Base-by-base conservation (phyloP, 1,139 yeast genomes). In the Scheffersomyces stambukii region DNA sequence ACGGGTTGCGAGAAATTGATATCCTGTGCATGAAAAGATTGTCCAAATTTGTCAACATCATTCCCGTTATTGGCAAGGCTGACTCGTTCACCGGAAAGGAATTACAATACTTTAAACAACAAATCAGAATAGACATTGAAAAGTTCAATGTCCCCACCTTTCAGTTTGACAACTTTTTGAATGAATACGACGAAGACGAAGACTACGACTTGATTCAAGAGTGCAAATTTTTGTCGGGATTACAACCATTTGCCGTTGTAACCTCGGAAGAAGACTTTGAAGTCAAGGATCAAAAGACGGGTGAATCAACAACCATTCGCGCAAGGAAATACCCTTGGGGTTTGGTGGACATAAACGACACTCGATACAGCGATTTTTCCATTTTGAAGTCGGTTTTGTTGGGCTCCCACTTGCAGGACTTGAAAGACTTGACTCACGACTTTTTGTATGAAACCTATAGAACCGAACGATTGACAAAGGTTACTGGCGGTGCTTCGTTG, bases 291-390 rank as follows among this genome's bases (percentile, higher is more conserved):
- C 56, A 70, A 9, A 53, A 49, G 16, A 68, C 77, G 13, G 91
- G 89, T 8, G 66, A 70, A 37, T 23, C 19, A 13, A 16, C 26
- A 24, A 53, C 68, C 27, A 71, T 82, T 25, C 76, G 89, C 40
- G 96, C 86, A 6, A 75, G 98, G 54, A 75, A 78, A 53, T 91
- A 89, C 52, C 96, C 96, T 12, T 91, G 98, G 97, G 97, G 97
- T 1, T 57, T 77, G 31, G 79, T 91, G 28, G 94, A 89, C 51
- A 68, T 75, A 28, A 89, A 85, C 48, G 93, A 91, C 52, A 79
- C 94, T 13, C 75, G 75, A 33, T 75, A 80, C 44, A 80, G 93
- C 32, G 97, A 91, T 54, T 86, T 91, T 53, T 72, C 81, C n/a
- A 71, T 82, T 14, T 67, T 91, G 46, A 79, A 89, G 50, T 80